Conservation (phyloP, 805 yeast species). For the Barnettozyma sp. region DNA sequence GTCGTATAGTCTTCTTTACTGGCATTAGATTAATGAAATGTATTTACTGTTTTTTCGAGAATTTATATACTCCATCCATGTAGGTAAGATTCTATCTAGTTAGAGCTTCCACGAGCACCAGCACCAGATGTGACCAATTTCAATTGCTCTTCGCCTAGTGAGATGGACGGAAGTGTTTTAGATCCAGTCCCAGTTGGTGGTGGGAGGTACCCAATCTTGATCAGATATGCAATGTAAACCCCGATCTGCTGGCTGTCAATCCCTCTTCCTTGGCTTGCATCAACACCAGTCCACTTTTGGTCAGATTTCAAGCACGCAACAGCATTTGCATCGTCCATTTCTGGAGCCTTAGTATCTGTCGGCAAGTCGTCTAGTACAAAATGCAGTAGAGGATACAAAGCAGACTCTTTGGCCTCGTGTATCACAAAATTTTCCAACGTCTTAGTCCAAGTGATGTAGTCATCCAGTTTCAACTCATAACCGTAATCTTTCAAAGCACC, state of each 20-base stretch:
- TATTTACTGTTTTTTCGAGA: too few relatives aligned
- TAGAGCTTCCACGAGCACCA: conserved; percentile 67
- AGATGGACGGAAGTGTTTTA: conserved; percentile 47
- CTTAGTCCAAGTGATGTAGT: conserved; percentile 74
- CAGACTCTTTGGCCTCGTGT: conserved; percentile 68
- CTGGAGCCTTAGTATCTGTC: conserved; percentile 89
- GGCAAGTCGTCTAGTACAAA: conserved; percentile 92
- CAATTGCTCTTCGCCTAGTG: conserved; percentile 50
- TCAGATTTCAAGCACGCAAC: conserved; percentile 60
- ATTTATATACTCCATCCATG: background rate
- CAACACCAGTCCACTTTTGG: conserved; percentile 55
- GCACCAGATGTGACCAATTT: conserved; percentile 56
- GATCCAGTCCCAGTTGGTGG: conserved; percentile 42
- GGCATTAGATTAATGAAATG: too few relatives aligned
- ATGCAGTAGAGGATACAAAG: conserved; percentile 88
- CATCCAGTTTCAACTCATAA: conserved; percentile 52
- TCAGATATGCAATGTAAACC: conserved; percentile 71
- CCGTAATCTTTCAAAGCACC: conserved; percentile 64
- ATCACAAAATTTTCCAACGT: conserved; percentile 72
- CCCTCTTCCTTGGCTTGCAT: conserved; percentile 66
- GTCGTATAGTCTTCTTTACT: too few relatives aligned
- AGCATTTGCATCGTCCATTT: conserved; percentile 83
- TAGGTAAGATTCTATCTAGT: too few relatives aligned
- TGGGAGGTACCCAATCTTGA: conserved; percentile 73
- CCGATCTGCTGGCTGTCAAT: conserved; percentile 64